Conservation (phyloP, 192 early-diverging fungal genomes). For the Backusella australiensis region DNA sequence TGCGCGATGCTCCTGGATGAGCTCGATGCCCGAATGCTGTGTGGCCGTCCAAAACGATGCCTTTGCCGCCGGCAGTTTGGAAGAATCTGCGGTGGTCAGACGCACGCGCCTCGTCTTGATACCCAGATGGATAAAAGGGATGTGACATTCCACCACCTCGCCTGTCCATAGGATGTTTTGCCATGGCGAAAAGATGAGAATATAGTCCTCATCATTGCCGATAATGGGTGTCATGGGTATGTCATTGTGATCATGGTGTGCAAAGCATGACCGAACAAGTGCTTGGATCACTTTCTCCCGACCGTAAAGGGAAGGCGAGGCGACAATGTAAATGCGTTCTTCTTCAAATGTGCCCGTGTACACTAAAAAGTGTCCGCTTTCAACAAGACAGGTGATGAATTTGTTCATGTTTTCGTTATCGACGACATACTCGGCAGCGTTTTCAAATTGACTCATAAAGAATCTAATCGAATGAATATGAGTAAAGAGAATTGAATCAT, state of each 20-base stretch:
- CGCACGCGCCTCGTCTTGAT: conserved; percentile 57
- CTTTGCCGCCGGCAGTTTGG: conserved; percentile 40
- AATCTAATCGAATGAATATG: conserved; percentile 16
- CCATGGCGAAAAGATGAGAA: conserved; percentile 60
- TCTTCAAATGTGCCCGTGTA: conserved; percentile 69
- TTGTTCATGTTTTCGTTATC: conserved; percentile 51
- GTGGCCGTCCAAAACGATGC: conserved; percentile 51
- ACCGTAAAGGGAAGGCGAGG: conserved; percentile 47
- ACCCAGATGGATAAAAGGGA: conserved; percentile 36
- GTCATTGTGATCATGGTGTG: not conserved
- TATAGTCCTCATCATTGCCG: conserved; percentile 44
- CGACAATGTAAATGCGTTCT: conserved; percentile 72
- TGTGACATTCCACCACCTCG: conserved; percentile 40
- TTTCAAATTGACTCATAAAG: conserved; percentile 57
- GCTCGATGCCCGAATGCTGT: conserved; percentile 39
- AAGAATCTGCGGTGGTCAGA: conserved; percentile 49
- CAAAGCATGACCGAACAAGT: conserved; percentile 29
- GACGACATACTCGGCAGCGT: conserved; percentile 74
- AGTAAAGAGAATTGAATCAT: no score
- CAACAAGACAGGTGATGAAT: conserved; percentile 62
- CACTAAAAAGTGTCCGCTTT: conserved; percentile 72
- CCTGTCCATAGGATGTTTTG: conserved; percentile 58
- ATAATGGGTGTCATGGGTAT: not conserved
- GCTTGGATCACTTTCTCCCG: conserved; percentile 20
- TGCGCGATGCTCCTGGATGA: conserved; percentile 53